Evolutionary conservation across 768 basidiomycete species (phyloP), one percentile per base, ranked within the genome.

Genomic region (Naematelia aurantialba): DNA sequence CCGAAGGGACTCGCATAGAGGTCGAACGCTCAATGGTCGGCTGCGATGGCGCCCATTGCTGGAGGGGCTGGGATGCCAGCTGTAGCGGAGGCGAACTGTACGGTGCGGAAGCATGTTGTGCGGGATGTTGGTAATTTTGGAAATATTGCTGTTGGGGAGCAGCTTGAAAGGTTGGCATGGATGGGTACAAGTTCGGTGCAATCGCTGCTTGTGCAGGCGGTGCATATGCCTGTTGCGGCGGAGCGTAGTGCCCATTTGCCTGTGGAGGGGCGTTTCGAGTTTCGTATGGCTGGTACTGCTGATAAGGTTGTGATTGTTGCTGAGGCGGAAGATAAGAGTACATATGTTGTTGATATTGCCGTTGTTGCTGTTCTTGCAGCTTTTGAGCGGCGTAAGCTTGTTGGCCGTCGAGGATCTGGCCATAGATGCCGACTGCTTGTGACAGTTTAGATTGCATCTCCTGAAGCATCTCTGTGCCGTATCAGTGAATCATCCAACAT

Each of bases 361-460:
- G 56, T 48, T 74, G 69, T 52, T 69, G 69, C 47, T 68, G 58
- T 57, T 71, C 65, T 31, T 74, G 67, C 24, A 65, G 55, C 49
- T 68, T 65, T 13, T 68, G 66, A 26, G 67, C 69, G 29, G 68
- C 56, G 69, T 62, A 67, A 24, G 66, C 60, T 11, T 92, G 81
- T 72, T 93, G 89, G 63, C 89, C 83, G 24, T 91, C 91, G 45
- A 94, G 79, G 21, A 96, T 80, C 55, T 87, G 84, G 65, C 97
- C 93, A 73, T 97, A 98, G 2, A 96, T 79, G 72, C 88, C 87
- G 46, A 97, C 91, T 0, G 90, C 91, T 74, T 94, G 85, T 0
- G 90, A 89, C 10, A 99, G 78, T 77, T 97, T 94, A 48, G 88
- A 87, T 68, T 97, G 89, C 91, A 98, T 97, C 50, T 97, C 92